Evolutionary conservation across 2,329 filamentous ascomycete species (phyloP), one percentile per base, ranked within the genome.

Genomic region (Fusarium sp.): DNA sequence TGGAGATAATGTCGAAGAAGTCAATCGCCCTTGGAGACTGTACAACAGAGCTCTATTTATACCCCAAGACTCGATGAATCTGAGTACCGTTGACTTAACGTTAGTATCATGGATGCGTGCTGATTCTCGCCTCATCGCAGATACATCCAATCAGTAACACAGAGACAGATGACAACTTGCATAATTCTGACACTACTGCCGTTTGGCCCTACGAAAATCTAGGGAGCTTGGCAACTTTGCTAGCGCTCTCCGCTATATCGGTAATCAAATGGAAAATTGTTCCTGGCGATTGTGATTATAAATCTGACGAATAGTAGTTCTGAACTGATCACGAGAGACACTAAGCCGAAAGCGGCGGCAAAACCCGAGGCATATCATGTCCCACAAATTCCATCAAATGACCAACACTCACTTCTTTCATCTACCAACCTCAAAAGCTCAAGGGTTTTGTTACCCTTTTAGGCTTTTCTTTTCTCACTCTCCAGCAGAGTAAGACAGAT

Each of bases 1-100:
- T n/a, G 6, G 0, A 12, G 34, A 37, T 12, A 12, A 1, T n/a
- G 18, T n/a, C 11, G 3, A 37, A 12, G 18, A 1, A 37, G 12
- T n/a, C 6, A 12, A 37, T 1, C 0, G 18, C 3, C 6, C 18
- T 2, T 14, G 19, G 7, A 14, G n/a, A 21, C 1, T 7, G 19
- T 5, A n/a, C 10, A 12, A 12, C 2, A 12, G 3, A n/a, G 18
- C 18, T 37, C 6, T 37, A 6, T 37, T 37, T 37, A 37, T 37
- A 37, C 34, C 3, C 6, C 5, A 37, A 10, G 34, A 37, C 34
- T 18, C 10, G 3, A 5, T n/a, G 5, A 37, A 0, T 18, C 34
- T n/a, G 16, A 37, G 34, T 31, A 16, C 9, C 16, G 16, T n/a
- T 37, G 34, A 11, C 18, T 37, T 37, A 30, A 30, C 28, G 28